Conservation (phyloP, 2,329 filamentous ascomycete species). For the Alternaria sp. region DNA sequence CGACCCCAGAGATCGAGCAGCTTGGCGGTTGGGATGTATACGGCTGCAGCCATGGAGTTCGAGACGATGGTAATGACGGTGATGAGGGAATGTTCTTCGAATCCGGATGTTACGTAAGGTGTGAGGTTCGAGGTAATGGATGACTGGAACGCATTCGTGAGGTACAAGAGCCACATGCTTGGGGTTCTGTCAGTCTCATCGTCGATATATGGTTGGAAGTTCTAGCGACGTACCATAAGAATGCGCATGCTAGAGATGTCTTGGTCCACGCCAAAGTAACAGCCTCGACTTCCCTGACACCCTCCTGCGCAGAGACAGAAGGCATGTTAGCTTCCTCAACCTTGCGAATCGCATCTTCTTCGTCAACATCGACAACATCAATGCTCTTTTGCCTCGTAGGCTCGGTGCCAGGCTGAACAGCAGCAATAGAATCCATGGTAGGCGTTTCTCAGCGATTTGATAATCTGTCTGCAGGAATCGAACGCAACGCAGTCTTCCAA, state of each 20-base stretch:
- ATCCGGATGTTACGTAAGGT: constrained; percentile 42
- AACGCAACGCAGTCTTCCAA: neutral
- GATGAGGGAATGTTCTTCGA: constrained; percentile 34
- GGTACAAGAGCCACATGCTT: constrained; percentile 45
- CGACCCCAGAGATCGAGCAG: constrained; percentile 50
- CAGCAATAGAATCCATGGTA: constrained; percentile 1
- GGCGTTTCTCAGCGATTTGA: neutral
- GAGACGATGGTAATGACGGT: constrained; percentile 35
- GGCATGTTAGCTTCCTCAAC: constrained; percentile 20
- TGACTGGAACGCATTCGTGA: constrained; percentile 53
- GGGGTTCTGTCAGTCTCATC: neutral
- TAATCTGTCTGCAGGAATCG: neutral
- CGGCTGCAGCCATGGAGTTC: constrained; percentile 39
- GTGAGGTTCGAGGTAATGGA: constrained; percentile 44
- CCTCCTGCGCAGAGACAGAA: constrained; percentile 34
- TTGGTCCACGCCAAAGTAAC: constrained; percentile 49
- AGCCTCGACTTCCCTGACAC: constrained; percentile 47
- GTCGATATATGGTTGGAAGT: neutral
- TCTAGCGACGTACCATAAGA: constrained; percentile 36
- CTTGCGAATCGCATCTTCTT: constrained; percentile 24
- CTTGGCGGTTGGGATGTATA: constrained; percentile 48
- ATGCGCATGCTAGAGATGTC: constrained; percentile 41
- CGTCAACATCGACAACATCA: constrained; percentile 17
- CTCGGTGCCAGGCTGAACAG: constrained; percentile 1
- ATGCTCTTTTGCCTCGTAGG: constrained; percentile 18